phyloP scores from a whole-genome alignment of 1,284 basidiomycete genomes.

The Pseudozyma pruni region DNA sequence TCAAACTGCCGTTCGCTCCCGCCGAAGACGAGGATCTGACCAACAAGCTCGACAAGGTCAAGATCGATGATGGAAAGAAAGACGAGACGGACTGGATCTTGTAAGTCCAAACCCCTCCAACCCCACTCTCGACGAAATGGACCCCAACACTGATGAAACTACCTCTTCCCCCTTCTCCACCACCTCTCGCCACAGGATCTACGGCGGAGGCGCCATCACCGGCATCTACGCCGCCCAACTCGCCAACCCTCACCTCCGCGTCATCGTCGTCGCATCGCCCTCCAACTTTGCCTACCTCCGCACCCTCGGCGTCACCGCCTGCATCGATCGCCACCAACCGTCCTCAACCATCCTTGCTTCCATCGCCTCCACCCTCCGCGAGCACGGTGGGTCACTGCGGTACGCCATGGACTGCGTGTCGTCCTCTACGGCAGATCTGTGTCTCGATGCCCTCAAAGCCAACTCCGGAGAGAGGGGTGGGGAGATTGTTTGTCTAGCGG shows the following conservation, averaged over 20 bases:
- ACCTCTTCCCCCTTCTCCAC: too few species aligned
- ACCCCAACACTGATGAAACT: neutral
- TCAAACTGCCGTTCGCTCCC: constrained; percentile 23
- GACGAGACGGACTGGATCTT: constrained; percentile 35
- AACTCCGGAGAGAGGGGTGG: neutral
- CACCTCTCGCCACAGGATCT: constrained; percentile 32
- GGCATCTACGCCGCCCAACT: constrained; percentile 60
- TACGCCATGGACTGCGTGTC: constrained; percentile 59
- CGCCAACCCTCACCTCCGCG: constrained; percentile 33
- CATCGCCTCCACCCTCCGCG: constrained; percentile 16
- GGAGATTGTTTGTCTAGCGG: constrained; percentile 56
- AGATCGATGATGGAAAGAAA: neutral
- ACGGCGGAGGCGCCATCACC: constrained; percentile 59
- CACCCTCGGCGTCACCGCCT: constrained; percentile 39
- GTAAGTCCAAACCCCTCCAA: constrained; percentile 15
- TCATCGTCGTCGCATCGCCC: constrained; percentile 51
- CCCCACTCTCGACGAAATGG: neutral
- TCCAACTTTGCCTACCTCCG: constrained; percentile 51
- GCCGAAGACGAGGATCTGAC: neutral
- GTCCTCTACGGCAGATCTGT: constrained; percentile 44
- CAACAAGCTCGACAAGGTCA: neutral
- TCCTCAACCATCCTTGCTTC: constrained; percentile 17
- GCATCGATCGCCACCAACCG: constrained; percentile 49
- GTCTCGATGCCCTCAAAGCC: constrained; percentile 19
- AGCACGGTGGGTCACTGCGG: constrained; percentile 16